phyloP scores from a whole-genome alignment of 208 protist genomes.

The Trypanosoma boissoni region DNA sequence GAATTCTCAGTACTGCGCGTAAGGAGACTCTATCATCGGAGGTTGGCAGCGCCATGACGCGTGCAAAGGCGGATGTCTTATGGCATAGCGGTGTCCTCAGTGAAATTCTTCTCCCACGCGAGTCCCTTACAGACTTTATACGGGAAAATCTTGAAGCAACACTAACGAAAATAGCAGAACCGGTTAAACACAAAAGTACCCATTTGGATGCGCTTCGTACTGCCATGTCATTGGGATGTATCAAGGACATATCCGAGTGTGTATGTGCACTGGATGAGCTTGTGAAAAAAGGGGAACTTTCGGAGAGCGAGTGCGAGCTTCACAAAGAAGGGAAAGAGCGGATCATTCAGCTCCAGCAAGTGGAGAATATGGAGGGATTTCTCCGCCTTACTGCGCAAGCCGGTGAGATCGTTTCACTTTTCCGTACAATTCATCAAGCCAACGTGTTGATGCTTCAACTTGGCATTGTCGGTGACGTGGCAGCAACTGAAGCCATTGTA shows the following conservation, averaged over 20 bases:
- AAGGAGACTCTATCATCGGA: constrained; percentile 33
- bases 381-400: constrained; percentile 30
- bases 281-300: constrained; percentile 1
- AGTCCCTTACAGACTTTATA: constrained; percentile 54
- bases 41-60: constrained; percentile 32
- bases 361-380: constrained; percentile 28
- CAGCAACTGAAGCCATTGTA: constrained; percentile 10
- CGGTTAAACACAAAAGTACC: constrained; percentile 24
- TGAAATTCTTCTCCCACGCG: constrained; percentile 58
- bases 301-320: constrained; percentile 23
- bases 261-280: constrained; percentile 26
- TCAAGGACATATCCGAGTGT: constrained; percentile 18
- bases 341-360: constrained; percentile 51
- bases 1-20: constrained; percentile 30
- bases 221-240: constrained; percentile 20
- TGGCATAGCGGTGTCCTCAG: constrained; percentile 39
- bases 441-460: constrained; percentile 62
- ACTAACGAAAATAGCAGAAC: constrained; percentile 30
- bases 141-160: constrained; percentile 42
- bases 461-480: constrained; percentile 32
- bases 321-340: constrained; percentile 40
- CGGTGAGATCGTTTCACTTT: constrained; percentile 37
- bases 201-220: constrained; percentile 30
- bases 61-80: constrained; percentile 37
- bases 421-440: constrained; percentile 55